Conservation (phyloP, 1,284 basidiomycete genomes). For the Sanghuangporus sanghuang region DNA sequence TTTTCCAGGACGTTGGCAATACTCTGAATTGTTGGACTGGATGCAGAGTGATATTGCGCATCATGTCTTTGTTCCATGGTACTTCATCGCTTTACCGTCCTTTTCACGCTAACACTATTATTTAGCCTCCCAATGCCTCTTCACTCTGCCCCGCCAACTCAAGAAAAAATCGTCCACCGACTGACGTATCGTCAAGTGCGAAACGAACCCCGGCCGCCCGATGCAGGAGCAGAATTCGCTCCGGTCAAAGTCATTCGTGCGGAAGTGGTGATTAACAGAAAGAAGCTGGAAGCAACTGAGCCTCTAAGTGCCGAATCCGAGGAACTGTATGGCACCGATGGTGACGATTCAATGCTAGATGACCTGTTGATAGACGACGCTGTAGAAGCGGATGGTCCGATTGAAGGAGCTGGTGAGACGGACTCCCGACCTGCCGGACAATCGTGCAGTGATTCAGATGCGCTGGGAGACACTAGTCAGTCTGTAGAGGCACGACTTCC, state of each 20-base stretch:
- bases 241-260: conserved; percentile 28
- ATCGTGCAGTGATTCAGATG: too few relatives aligned
- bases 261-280: conserved; percentile 30
- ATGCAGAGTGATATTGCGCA: conserved; percentile 31
- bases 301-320: not conserved
- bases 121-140: conserved; percentile 39
- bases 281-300: not conserved
- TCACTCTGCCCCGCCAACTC: conserved; percentile 30
- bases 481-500: too few relatives aligned
- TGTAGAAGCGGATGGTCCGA: too few relatives aligned
- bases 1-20: conserved; percentile 39
- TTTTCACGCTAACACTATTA: not conserved
- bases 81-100: conserved; percentile 15
- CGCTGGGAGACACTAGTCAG: too few relatives aligned
- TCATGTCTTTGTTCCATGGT: conserved; percentile 54
- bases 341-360: not conserved
- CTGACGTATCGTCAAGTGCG: conserved; percentile 45
- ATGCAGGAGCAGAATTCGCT: not conserved
- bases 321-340: not conserved
- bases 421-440: too few relatives aligned
- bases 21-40: conserved; percentile 45
- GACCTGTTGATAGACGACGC: not conserved
- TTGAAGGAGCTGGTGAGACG: too few relatives aligned
- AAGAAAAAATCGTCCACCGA: conserved; percentile 44
- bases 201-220: not conserved